Conservation (phyloP, 768 basidiomycete species). For the Pisolithus tinctorius region DNA sequence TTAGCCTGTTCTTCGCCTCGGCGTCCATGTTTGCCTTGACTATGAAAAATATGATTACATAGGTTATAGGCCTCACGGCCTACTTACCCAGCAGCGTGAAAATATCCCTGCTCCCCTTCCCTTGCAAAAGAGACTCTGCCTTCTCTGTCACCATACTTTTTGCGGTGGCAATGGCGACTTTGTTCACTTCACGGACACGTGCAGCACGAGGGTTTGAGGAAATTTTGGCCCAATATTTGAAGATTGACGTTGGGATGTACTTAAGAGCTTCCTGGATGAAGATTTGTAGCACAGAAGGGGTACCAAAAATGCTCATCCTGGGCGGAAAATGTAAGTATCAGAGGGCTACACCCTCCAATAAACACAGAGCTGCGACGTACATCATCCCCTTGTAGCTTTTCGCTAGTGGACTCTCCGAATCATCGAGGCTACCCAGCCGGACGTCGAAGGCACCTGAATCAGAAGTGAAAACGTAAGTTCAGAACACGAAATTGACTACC, state of each 20-base stretch:
- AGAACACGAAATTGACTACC: not conserved
- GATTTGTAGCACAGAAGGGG: constrained; percentile 11
- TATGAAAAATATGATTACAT: not conserved
- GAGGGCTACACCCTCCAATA: no score
- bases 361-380: not conserved
- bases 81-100: constrained; percentile 34
- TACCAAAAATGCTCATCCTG: constrained; percentile 6
- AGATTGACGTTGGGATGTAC: constrained; percentile 24
- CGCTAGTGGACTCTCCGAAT: constrained; percentile 2
- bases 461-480: not conserved
- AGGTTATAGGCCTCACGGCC: no score
- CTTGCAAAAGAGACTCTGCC: constrained; percentile 4
- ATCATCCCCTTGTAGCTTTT: constrained; percentile 2
- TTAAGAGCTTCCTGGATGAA: constrained; percentile 25
- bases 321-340: not conserved
- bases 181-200: constrained; percentile 1
- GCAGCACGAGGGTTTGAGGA: constrained; percentile 12
- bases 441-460: constrained; percentile 44
- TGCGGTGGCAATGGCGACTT: not conserved
- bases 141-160: constrained; percentile 7
- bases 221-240: constrained; percentile 29
- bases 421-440: constrained; percentile 34
- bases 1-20: constrained; percentile 18
- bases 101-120: constrained; percentile 4
- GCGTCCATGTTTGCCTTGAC: constrained; percentile 24